Conservation (phyloP, 306 rosid species). For the Albizia julibrissin region DNA sequence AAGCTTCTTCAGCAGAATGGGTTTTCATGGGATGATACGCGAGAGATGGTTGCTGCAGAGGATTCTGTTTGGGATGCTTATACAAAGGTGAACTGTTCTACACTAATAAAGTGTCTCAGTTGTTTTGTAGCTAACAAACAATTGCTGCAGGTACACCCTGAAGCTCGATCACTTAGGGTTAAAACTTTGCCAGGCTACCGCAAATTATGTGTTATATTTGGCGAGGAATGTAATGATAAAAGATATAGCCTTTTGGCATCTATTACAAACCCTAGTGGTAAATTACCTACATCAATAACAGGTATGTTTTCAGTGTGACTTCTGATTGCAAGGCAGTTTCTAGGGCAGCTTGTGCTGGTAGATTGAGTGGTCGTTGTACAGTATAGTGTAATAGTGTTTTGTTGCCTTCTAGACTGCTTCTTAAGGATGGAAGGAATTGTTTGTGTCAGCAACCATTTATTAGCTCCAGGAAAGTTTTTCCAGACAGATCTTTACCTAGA, state of each 20-base stretch:
- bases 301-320: slow-evolving; percentile 38
- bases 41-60: slow-evolving; percentile 71
- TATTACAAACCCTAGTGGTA: slow-evolving; percentile 40
- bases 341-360: neutral
- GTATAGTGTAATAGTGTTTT: neutral
- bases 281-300: slow-evolving; percentile 43
- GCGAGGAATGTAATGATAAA: slow-evolving; percentile 55
- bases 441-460: neutral
- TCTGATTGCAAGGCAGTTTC: neutral
- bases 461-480: slow-evolving; percentile 5
- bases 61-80: slow-evolving; percentile 72
- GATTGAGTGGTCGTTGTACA: slow-evolving; percentile 4
- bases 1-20: slow-evolving; percentile 59
- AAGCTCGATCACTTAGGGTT: slow-evolving; percentile 71
- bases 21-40: slow-evolving; percentile 71
- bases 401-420: slow-evolving; percentile 5
- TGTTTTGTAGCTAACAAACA: slow-evolving; percentile 37
- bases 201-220: slow-evolving; percentile 65
- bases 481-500: neutral
- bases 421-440: neutral
- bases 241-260: slow-evolving; percentile 61
- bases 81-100: slow-evolving; percentile 49
- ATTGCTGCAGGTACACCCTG: slow-evolving; percentile 68
- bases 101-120: slow-evolving; percentile 15
- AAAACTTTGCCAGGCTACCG: slow-evolving; percentile 71